Percentiles rank a stretch among this genome's conserved stretches.
phyloP scores from a whole-genome alignment of 1,284 basidiomycete species.

The Ceratobasidium sp. region DNA sequence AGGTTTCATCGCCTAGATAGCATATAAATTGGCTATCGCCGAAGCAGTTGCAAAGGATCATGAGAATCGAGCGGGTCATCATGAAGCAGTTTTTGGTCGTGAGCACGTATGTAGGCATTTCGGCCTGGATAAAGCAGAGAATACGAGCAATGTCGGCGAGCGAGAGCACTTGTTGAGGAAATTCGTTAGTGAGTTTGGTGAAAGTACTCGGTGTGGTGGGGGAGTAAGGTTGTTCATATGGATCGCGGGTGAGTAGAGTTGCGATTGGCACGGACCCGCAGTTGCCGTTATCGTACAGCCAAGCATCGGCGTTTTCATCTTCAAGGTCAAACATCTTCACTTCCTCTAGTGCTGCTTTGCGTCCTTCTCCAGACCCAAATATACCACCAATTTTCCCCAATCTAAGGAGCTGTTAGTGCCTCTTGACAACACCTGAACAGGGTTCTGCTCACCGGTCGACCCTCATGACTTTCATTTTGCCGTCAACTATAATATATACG shows the following conservation, averaged over 20 bases:
- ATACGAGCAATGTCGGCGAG: slow-evolving; percentile 32
- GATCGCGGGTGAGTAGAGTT: slow-evolving; percentile 3
- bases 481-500: not conserved
- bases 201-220: not conserved
- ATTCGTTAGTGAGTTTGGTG: not conserved
- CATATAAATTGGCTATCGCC: slow-evolving; percentile 19
- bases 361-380: slow-evolving; percentile 13
- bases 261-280: slow-evolving; percentile 15
- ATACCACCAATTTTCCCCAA: slow-evolving; percentile 23
- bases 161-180: not conserved
- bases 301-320: slow-evolving; percentile 12
- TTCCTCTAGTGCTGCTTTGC: slow-evolving; percentile 18
- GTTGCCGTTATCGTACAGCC: slow-evolving; percentile 22
- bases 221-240: not conserved
- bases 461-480: slow-evolving; percentile 6
- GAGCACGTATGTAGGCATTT: slow-evolving; percentile 30
- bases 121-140: slow-evolving; percentile 22
- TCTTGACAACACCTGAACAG: not conserved
- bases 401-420: not conserved
- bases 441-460: slow-evolving; percentile 5
- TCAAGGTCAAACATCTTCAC: slow-evolving; percentile 25
- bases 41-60: slow-evolving; percentile 33
- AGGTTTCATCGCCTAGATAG: slow-evolving; percentile 21
- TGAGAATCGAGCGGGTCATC: slow-evolving; percentile 33
- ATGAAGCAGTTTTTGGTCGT: slow-evolving; percentile 38